A percentile compares a stretch with the other conserved stretches of the same genome.
Evolutionary conservation across 345 rosid genomes (phyloP).

Genomic region (Excoecaria cochinchinensis): DNA sequence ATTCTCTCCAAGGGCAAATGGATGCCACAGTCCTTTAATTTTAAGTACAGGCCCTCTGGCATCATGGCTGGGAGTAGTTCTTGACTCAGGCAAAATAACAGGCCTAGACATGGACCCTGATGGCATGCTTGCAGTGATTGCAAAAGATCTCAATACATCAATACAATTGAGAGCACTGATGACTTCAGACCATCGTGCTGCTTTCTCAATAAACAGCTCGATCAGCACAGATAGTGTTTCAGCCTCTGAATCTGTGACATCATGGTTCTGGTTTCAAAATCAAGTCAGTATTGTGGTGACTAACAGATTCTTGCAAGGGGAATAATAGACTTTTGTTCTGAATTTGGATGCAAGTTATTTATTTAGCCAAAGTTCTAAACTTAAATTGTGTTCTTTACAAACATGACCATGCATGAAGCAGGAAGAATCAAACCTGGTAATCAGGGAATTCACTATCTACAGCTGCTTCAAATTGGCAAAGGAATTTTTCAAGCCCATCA

Average conservation of each 20-base stretch:
- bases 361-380: background rate
- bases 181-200: constrained; percentile 72
- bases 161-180: constrained; percentile 71
- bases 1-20: constrained; percentile 69
- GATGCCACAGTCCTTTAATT: constrained; percentile 89
- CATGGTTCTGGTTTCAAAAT: constrained; percentile 61
- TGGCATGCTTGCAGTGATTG: constrained; percentile 57
- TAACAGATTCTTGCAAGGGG: background rate
- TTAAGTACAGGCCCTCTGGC: constrained; percentile 58
- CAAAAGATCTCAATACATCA: constrained; percentile 74
- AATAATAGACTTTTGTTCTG: background rate
- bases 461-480: constrained; percentile 86
- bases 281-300: constrained; percentile 13
- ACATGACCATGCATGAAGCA: background rate
- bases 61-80: constrained; percentile 31
- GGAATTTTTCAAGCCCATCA: constrained; percentile 59
- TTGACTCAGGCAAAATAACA: constrained; percentile 51
- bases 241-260: constrained; percentile 64
- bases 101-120: constrained; percentile 70
- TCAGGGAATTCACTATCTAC: constrained; percentile 86
- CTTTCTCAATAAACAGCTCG: constrained; percentile 79
- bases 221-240: constrained; percentile 70
- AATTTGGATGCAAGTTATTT: background rate
- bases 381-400: background rate
- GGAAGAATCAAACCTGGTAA: constrained; percentile 67